A percentile compares a stretch with the other conserved stretches of the same genome.
phyloP scores from a whole-genome alignment of 139 green algal species.

The Chlorella sp. region DNA sequence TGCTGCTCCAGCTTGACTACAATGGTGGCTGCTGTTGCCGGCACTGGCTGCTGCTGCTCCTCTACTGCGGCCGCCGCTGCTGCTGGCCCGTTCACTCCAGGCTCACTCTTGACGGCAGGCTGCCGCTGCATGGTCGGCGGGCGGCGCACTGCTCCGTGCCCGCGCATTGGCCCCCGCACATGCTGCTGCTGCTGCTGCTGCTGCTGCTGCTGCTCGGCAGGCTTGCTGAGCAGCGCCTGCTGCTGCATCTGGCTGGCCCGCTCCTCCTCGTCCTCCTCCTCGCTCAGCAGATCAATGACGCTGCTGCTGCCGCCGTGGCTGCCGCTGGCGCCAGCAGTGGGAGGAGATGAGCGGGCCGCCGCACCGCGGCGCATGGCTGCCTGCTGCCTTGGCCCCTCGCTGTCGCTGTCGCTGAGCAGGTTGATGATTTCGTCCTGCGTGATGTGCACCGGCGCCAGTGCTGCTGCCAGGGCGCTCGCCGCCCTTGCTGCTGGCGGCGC shows the following conservation, averaged over 20 bases:
- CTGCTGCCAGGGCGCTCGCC: background rate
- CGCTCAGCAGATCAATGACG: background rate
- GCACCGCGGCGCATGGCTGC: background rate
- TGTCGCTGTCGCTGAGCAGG: slow-evolving; percentile 1
- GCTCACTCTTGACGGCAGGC: background rate
- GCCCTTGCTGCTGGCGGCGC: no score
- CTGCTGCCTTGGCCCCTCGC: background rate
- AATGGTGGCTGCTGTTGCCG: background rate
- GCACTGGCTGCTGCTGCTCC: background rate
- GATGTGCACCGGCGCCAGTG: background rate
- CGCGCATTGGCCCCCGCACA: background rate
- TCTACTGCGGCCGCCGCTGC: background rate
- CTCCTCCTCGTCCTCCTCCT: background rate
- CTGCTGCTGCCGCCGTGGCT: background rate
- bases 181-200: background rate
- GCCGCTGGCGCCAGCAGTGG: background rate
- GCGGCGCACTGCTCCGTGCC: background rate
- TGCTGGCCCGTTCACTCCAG: background rate
- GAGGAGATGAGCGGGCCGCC: background rate
- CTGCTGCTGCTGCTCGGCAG: background rate
- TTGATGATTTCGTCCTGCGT: background rate
- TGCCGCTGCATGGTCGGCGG: background rate
- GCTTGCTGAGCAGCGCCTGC: background rate
- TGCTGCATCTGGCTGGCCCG: background rate
- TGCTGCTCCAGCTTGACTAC: no score